phyloP scores from a whole-genome alignment of 2,329 filamentous ascomycete genomes.

The Epichloe scottii region DNA sequence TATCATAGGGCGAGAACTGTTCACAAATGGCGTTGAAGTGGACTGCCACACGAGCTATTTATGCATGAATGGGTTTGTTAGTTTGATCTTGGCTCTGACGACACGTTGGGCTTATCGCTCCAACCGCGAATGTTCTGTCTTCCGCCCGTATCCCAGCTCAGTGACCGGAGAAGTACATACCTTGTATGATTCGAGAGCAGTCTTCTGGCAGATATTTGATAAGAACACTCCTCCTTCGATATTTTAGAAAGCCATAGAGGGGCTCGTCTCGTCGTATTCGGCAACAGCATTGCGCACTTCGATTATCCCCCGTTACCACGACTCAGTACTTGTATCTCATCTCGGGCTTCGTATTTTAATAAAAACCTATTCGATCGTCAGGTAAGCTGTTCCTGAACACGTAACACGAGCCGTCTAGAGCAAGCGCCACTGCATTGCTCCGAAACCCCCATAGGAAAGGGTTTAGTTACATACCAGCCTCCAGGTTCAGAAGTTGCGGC shows the following conservation, averaged over 20 bases:
- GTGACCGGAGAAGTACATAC: conserved; percentile 34
- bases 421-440: background rate
- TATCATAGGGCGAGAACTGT: conserved; percentile 74
- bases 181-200: conserved; percentile 84
- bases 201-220: conserved; percentile 88
- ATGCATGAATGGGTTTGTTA: background rate
- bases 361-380: conserved; percentile 59
- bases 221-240: conserved; percentile 77
- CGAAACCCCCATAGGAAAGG: background rate
- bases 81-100: background rate
- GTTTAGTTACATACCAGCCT: conserved; percentile 62
- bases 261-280: conserved; percentile 70
- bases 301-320: conserved; percentile 70
- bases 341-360: conserved; percentile 78
- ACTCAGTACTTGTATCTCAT: conserved; percentile 69
- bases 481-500: conserved; percentile 68
- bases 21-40: conserved; percentile 57
- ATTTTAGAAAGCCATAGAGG: conserved; percentile 83
- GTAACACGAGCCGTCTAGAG: background rate
- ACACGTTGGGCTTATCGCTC: background rate
- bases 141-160: background rate
- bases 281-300: conserved; percentile 72
- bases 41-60: conserved; percentile 65
- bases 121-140: background rate
- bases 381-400: background rate